These are phyloP conservation scores for Macrophomina pseudophaseolina DNA, from an alignment of 2,329 filamentous ascomycete species.

Conservation along the genomic window DNA sequence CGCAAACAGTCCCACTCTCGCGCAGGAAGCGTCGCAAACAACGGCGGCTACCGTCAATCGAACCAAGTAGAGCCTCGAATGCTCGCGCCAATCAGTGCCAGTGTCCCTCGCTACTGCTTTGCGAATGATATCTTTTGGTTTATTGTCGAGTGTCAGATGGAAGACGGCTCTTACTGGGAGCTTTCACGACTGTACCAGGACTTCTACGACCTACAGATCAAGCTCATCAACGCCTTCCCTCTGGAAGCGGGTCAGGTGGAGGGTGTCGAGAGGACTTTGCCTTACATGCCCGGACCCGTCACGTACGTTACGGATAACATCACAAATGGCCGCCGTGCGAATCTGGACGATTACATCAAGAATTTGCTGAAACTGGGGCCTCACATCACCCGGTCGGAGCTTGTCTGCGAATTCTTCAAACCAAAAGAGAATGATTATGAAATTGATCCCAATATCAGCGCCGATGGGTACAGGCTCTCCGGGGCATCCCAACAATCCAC, in stretches of 20 bases:
- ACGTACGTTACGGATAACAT: slow-evolving; percentile 98
- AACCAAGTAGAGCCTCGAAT: slow-evolving; percentile 47
- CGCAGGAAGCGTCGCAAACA: slow-evolving; percentile 24
- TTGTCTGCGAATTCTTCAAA: slow-evolving; percentile 90
- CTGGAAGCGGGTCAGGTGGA: slow-evolving; percentile 88
- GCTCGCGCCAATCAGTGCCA: slow-evolving; percentile 78
- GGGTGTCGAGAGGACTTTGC: slow-evolving; percentile 74
- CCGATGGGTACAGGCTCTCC: slow-evolving; percentile 77
- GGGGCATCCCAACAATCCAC: slow-evolving; percentile 52
- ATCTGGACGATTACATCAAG: slow-evolving; percentile 94
- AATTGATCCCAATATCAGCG: slow-evolving; percentile 72
- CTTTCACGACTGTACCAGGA: slow-evolving; percentile 95
- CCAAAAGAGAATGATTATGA: slow-evolving; percentile 92
- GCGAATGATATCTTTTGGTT: slow-evolving; percentile 99
- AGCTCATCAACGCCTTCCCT: slow-evolving; percentile 87
- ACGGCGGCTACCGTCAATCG: slow-evolving; percentile 22
- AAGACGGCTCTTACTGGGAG: slow-evolving; percentile 92
- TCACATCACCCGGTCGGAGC: slow-evolving; percentile 81
- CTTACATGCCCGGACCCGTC: slow-evolving; percentile 97
- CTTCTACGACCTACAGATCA: slow-evolving; percentile 98
- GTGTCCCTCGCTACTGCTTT: slow-evolving; percentile 91
- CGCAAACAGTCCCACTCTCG: slow-evolving; percentile 30
- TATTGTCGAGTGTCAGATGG: slow-evolving; percentile 87
- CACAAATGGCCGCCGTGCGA: slow-evolving; percentile 88
- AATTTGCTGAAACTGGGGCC: slow-evolving; percentile 81